phyloP scores from a whole-genome alignment of 768 basidiomycete genomes.

The Symmetrospora coprosmae region DNA sequence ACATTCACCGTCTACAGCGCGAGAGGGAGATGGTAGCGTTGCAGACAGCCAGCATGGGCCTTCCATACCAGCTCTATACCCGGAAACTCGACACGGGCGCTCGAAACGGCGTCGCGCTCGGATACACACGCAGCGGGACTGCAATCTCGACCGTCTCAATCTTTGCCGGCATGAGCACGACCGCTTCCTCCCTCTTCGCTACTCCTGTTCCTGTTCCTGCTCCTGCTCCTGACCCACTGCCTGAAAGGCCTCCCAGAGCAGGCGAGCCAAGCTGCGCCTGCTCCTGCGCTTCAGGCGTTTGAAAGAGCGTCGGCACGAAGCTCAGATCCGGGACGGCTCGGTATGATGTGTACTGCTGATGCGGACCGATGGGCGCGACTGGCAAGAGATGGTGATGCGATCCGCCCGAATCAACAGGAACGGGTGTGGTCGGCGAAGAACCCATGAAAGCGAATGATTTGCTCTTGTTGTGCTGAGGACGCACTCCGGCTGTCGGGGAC shows the following conservation, averaged over 20 bases:
- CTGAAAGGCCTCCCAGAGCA: conserved; percentile 36
- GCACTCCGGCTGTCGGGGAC: no score
- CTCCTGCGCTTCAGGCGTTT: conserved; percentile 22
- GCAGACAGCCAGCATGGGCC: no score
- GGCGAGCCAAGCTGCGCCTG: background rate
- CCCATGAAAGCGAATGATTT: conserved; percentile 30
- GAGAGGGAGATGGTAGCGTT: no score
- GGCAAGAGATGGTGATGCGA: conserved; percentile 34
- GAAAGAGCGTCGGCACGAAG: conserved; percentile 31
- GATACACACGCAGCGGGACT: conserved; percentile 74
- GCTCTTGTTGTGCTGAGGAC: conserved; percentile 26
- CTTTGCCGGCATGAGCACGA: conserved; percentile 39
- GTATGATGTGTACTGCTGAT: conserved; percentile 29
- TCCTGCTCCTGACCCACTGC: conserved; percentile 48
- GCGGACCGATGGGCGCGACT: conserved; percentile 6
- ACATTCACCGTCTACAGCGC: no score
- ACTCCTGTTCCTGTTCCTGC: conserved; percentile 34
- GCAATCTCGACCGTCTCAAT: conserved; percentile 89
- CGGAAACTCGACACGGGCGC: conserved; percentile 5
- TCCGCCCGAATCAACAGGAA: conserved; percentile 27
- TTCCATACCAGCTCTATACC: no score
- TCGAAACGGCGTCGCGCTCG: conserved; percentile 68
- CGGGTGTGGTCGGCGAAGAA: conserved; percentile 23
- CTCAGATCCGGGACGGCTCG: conserved; percentile 33
- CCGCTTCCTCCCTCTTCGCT: conserved; percentile 11